Base-by-base conservation (phyloP, 1,284 basidiomycete genomes). In the Rhizoctonia solani region DNA sequence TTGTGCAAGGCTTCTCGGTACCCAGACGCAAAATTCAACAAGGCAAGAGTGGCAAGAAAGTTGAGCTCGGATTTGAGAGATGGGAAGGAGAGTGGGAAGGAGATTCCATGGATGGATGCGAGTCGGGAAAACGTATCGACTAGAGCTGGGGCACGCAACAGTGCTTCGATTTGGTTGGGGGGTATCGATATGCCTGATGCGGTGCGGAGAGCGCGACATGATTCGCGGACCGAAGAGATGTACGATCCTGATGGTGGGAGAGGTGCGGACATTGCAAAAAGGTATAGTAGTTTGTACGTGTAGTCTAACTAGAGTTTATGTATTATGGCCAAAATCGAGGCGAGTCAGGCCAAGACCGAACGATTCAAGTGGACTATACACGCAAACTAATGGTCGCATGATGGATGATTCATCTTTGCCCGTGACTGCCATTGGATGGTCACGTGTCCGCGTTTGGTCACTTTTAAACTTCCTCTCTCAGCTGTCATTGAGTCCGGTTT, bases 21-120 rank as follows among this genome's bases (percentile, higher is more conserved):
- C 32, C 89, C 89, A 0, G 89, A 90, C 6, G 83, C 89, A 74
- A 93, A 90, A 75, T 93, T 93, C 34, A 94, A 81, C 6, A 93
- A 80, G 1, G 87, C 85, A 41, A 93, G 82, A 4, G 89, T 76
- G 34, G 86, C 85, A 34, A 92, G 77, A 46, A 92, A 79, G 76
- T 92, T 92, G 69, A 93, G 79, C 76, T 93, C 89, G 42, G 87
- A 82, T 23, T 86, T 76, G 30, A 81, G 75, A 0, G 87, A 87
- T 41, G 88, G 80, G 73, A 93, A 93, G 5, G 86, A 85, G 50
- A 93, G 82, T 3, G 92, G 91, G 59, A 93, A 79, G n/a, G 81
- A 79, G 65, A 90, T 79, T 34, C 89, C 89, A 76, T 91, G 88
- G 13, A 80, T 76, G 13, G 76, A 74, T 11, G 85, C 86, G 1